Conservation (phyloP, 345 rosid genomes). For the Excoecaria agallocha region DNA sequence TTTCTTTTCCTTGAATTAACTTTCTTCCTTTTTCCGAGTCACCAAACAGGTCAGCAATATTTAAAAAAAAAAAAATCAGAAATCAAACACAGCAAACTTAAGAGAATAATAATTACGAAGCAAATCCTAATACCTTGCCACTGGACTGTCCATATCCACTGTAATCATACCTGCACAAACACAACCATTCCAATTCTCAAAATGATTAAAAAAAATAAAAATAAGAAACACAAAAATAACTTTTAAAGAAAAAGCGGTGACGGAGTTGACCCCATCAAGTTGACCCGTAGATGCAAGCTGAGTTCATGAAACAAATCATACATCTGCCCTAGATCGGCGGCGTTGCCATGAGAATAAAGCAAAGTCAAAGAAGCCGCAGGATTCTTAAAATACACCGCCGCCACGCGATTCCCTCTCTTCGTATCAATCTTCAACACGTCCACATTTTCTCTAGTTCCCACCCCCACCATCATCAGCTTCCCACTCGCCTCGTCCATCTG, state of each 20-base stretch:
- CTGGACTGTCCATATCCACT: constrained; percentile 86
- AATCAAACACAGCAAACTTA: neutral
- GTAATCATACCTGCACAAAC: constrained; percentile 74
- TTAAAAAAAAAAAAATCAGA: neutral
- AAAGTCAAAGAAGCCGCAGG: constrained; percentile 71
- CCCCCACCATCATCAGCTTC: constrained; percentile 57
- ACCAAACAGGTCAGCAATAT: neutral
- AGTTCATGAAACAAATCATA: constrained; percentile 71
- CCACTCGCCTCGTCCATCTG: constrained; percentile 42
- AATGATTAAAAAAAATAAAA: neutral
- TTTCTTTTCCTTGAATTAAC: neutral
- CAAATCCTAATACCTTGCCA: constrained; percentile 58
- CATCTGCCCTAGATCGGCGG: constrained; percentile 97
- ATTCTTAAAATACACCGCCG: constrained; percentile 74
- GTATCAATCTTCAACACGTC: constrained; percentile 67
- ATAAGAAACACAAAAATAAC: neutral
- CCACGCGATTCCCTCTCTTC: constrained; percentile 78
- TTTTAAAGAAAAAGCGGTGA: neutral
- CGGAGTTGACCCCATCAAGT: constrained; percentile 69
- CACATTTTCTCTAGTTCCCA: constrained; percentile 52
- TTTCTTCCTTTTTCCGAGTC: neutral
- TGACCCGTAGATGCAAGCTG: constrained; percentile 73
- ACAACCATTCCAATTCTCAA: neutral
- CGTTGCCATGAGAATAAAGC: constrained; percentile 90
- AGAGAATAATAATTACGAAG: neutral